Evolutionary conservation across 148 eudicot species (phyloP).

Genomic region (Rheum nobile): DNA sequence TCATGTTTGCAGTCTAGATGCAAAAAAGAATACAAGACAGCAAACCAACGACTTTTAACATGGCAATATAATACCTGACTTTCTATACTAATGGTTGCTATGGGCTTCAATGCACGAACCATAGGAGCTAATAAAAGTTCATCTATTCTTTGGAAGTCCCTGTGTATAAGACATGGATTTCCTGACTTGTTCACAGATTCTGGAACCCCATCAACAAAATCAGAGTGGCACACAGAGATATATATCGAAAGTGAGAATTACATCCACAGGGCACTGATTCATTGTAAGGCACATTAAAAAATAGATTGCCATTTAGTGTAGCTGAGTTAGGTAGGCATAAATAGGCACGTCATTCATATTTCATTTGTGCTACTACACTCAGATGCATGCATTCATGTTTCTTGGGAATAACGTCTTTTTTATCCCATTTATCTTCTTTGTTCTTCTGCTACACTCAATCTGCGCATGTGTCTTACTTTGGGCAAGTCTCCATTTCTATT

Average conservation of each 20-base stretch:
- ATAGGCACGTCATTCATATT: background rate
- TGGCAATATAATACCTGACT: slow-evolving; percentile 53
- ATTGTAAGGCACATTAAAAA: too few species aligned
- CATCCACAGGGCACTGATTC: too few species aligned
- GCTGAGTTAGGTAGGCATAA: too few species aligned
- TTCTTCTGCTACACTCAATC: background rate
- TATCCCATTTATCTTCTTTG: background rate
- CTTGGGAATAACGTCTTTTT: background rate
- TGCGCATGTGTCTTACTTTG: background rate
- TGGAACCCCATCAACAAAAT: too few species aligned
- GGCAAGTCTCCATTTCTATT: background rate
- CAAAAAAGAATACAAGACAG: slow-evolving; percentile 6
- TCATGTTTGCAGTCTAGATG: background rate
- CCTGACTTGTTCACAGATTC: too few species aligned
- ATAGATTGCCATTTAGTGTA: too few species aligned
- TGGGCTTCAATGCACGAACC: slow-evolving; percentile 59
- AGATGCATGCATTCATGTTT: background rate
- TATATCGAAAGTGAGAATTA: too few species aligned
- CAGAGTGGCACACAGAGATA: too few species aligned
- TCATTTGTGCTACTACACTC: background rate
- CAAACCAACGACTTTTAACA: background rate
- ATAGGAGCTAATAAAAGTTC: slow-evolving; percentile 58
- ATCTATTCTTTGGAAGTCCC: slow-evolving; percentile 76
- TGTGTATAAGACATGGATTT: slow-evolving; percentile 19
- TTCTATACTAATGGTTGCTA: slow-evolving; percentile 77